Conservation (phyloP, 169 alveolate species). For the Eimeria mitis region DNA sequence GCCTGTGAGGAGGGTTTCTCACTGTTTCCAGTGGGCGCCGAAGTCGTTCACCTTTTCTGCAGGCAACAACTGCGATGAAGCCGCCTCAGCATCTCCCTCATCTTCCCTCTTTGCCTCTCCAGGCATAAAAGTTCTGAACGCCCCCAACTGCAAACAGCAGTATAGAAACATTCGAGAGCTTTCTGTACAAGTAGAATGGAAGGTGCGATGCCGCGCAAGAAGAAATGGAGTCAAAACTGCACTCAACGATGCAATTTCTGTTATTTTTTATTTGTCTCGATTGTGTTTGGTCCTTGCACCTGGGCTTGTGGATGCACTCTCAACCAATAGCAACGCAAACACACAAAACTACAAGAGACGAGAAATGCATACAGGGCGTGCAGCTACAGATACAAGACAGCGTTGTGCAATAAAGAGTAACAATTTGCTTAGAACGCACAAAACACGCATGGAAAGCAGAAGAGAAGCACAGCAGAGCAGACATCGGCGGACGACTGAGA, state of each 20-base stretch:
- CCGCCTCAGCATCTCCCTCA: conserved; percentile 78
- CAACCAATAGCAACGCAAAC: neutral
- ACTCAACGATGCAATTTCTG: neutral
- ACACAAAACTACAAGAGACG: neutral
- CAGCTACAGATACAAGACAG: neutral
- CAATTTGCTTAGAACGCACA: neutral
- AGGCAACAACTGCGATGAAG: conserved; percentile 86
- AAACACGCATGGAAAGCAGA: neutral
- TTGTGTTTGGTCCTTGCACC: neutral
- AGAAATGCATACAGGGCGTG: neutral
- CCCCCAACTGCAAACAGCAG: conserved; percentile 86
- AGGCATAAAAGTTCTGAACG: conserved; percentile 92
- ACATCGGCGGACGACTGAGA: neutral
- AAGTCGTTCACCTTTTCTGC: conserved; percentile 92
- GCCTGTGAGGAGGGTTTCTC: conserved; percentile 17
- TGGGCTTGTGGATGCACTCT: neutral
- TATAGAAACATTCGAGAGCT: neutral
- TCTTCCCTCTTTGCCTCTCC: conserved; percentile 84
- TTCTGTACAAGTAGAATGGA: neutral
- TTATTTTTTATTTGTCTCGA: neutral
- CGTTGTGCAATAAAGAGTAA: neutral
- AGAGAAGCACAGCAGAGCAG: neutral
- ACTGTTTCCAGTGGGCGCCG: conserved; percentile 91
- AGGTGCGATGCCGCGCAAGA: neutral
- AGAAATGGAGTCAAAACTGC: neutral